Evolutionary conservation across 2,329 filamentous ascomycete species (phyloP), one percentile per base, ranked within the genome.

Genomic region (Cercospora citrullina): DNA sequence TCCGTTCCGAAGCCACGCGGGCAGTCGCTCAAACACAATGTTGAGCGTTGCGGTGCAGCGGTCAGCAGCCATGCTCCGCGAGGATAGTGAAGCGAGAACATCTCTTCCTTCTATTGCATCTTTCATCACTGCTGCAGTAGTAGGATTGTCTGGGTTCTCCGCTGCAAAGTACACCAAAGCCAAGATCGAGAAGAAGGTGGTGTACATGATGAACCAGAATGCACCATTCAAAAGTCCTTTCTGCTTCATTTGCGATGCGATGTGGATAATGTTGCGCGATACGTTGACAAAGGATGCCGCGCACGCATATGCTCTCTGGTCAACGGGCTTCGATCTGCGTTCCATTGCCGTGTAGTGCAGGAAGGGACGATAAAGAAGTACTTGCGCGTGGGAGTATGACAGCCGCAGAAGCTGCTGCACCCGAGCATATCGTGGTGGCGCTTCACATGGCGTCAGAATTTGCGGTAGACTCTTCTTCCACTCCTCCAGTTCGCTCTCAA

Each of bases 121-220:
- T 63, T 90, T 90, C 68, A 97, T 83, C 23, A 97, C 90, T 69
- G 96, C 93, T 62, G 90, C 86, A 5, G 90, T 89, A 1, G 90
- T 91, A 4, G 86, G 82, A 75, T 91, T 92, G 68, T 91, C 88
- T 1, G 91, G 90, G 71, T 94, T 94, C 77, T 94, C 92, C 14
- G 93, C 83, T 0, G 91, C 90, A 75, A 91, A 94, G 75, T 92
- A 95, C 1, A 94, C 84, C 57, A 95, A 82, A 0, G 92, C 92
- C 33, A 95, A 82, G 33, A 94, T 90, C 14, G 91, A 89, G 76
- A 93, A 94, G 80, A 93, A 94, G 16, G 91, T 90, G 2, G 91
- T 93, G 76, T 93, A 94, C 76, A 94, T 87, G 72, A 91, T 91
- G 76, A 94, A 94, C 92, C 92, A 95, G 78, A 93, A 94, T 0